phyloP scores from a whole-genome alignment of 345 rosid genomes.

The Brassica napus region DNA sequence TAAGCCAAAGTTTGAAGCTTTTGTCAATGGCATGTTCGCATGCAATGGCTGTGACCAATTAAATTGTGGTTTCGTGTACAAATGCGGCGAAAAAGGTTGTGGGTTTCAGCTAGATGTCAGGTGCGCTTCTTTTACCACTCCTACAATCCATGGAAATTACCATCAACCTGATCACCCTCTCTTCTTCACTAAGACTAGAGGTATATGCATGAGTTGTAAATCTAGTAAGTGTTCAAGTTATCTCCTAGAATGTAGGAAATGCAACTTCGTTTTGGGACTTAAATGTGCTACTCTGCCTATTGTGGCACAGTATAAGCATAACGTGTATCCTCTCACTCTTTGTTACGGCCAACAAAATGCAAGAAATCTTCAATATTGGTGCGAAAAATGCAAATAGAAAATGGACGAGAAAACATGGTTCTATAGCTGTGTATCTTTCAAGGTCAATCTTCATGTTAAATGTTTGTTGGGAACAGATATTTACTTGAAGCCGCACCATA shows the following conservation, averaged over 20 bases:
- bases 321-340: neutral
- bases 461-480: neutral
- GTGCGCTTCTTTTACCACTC: slow-evolving; percentile 10
- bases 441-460: neutral
- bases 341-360: neutral
- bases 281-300: slow-evolving; percentile 5
- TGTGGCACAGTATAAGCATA: slow-evolving; percentile 1
- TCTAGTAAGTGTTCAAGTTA: slow-evolving; percentile 9
- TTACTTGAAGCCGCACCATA: neutral
- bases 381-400: neutral
- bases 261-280: neutral
- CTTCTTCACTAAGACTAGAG: slow-evolving; percentile 5
- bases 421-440: neutral
- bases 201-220: slow-evolving; percentile 7
- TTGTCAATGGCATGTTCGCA: slow-evolving; percentile 5
- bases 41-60: slow-evolving; percentile 13
- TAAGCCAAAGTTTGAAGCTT: slow-evolving; percentile 2
- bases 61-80: slow-evolving; percentile 14
- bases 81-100: slow-evolving; percentile 8
- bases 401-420: neutral
- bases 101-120: slow-evolving; percentile 13
- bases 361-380: slow-evolving; percentile 4
- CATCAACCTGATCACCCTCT: neutral
- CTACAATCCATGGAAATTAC: neutral
- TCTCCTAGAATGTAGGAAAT: slow-evolving; percentile 4